Percentiles rank a stretch among this genome's conserved stretches.
These are phyloP conservation scores for Candida sphagnicola DNA, from an alignment of 805 yeast species.

Conservation along the genomic window DNA sequence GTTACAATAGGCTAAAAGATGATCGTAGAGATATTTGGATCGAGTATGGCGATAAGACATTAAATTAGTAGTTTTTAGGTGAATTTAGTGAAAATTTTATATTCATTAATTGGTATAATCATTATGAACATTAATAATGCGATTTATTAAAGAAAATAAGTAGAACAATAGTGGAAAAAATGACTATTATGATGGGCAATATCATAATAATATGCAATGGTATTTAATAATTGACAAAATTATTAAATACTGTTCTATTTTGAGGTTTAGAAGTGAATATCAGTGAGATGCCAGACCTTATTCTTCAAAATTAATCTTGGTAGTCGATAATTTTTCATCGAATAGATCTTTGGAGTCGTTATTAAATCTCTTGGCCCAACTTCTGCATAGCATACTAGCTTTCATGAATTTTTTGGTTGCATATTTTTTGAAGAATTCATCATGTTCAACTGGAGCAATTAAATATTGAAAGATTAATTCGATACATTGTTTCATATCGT, in stretches of 20 bases:
- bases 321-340: conserved; percentile 18
- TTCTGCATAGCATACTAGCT: conserved; percentile 74
- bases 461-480: conserved; percentile 73
- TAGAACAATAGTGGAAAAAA: too few species aligned
- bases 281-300: neutral
- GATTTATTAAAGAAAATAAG: neutral
- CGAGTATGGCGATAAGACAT: too few species aligned
- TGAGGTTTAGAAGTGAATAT: too few species aligned
- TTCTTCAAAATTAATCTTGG: conserved; percentile 2
- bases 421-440: conserved; percentile 90
- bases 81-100: too few species aligned
- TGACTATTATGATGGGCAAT: too few species aligned
- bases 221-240: neutral
- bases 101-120: too few species aligned
- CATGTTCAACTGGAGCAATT: conserved; percentile 79
- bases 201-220: conserved; percentile 3
- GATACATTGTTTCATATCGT: conserved; percentile 67
- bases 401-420: conserved; percentile 86
- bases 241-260: neutral
- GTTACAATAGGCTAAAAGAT: too few species aligned
- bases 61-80: too few species aligned
- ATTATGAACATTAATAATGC: neutral
- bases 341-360: conserved; percentile 42
- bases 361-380: conserved; percentile 69
- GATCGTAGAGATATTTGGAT: too few species aligned